A percentile compares a stretch with the other conserved stretches of the same genome.
Conservation (phyloP, 805 yeast genomes). For the Maudiozyma bulderi region DNA sequence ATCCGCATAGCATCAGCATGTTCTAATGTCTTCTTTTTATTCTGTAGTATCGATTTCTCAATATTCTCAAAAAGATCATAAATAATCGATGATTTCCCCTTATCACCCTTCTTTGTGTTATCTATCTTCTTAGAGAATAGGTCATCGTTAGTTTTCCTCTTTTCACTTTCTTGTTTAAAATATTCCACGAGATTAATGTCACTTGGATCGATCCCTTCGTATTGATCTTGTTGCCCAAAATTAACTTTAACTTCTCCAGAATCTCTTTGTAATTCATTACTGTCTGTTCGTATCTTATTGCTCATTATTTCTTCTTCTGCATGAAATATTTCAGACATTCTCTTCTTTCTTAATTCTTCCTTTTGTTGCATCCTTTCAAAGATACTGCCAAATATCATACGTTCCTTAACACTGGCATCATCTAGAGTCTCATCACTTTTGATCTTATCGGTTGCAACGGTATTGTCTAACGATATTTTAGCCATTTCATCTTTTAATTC, state of each 20-base stretch:
- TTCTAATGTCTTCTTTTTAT: conserved; percentile 4
- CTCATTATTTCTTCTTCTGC: not conserved
- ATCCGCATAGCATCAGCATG: conserved; percentile 1
- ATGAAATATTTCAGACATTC: not conserved
- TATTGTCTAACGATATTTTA: not conserved
- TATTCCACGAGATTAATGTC: conserved; percentile 3
- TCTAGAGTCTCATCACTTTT: conserved; percentile 1
- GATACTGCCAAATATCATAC: conserved; percentile 19
- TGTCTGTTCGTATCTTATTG: not conserved
- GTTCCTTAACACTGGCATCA: conserved; percentile 18
- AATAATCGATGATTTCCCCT: conserved; percentile 1
- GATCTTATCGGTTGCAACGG: not conserved
- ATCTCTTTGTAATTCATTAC: not conserved
- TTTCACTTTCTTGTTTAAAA: conserved; percentile 1
- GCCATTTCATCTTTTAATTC: not conserved
- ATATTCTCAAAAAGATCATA: conserved; percentile 5
- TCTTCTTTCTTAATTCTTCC: conserved; percentile 5
- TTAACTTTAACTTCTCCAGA: conserved; percentile 2
- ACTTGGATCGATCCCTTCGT: not conserved
- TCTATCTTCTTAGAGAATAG: not conserved
- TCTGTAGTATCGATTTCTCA: conserved; percentile 4
- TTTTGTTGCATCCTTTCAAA: conserved; percentile 20
- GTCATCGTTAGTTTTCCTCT: not conserved
- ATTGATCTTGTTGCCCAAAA: not conserved
- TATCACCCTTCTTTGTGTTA: not conserved